Evolutionary conservation across 192 early-diverging fungal species (phyloP).

Genomic region (Funneliformis geosporum): DNA sequence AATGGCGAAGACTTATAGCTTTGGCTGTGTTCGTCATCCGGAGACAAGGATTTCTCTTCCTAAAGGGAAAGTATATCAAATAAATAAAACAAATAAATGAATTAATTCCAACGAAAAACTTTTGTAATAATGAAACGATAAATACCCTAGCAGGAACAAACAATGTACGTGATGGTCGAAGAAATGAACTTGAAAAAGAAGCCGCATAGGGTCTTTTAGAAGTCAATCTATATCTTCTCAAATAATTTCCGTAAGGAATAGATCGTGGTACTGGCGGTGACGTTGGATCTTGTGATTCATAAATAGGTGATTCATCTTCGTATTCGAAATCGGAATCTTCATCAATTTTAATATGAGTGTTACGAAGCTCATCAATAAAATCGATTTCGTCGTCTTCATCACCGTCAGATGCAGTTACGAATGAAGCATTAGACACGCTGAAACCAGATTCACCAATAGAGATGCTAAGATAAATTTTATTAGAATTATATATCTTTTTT

Average conservation of each 20-base stretch:
- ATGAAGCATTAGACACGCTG: constrained; percentile 28
- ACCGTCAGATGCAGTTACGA: constrained; percentile 10
- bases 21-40: constrained; percentile 4
- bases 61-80: background rate
- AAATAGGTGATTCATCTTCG: background rate
- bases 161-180: constrained; percentile 48
- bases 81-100: constrained; percentile 2
- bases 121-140: background rate
- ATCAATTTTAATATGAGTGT: constrained; percentile 10
- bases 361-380: background rate
- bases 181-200: constrained; percentile 45
- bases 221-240: constrained; percentile 49
- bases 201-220: constrained; percentile 27
- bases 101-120: background rate
- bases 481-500: background rate
- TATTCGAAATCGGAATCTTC: constrained; percentile 13
- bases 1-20: constrained; percentile 25
- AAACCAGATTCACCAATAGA: constrained; percentile 22
- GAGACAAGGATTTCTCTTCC: background rate
- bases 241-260: constrained; percentile 61
- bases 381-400: background rate
- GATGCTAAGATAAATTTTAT: background rate
- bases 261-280: constrained; percentile 42
- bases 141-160: constrained; percentile 47
- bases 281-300: background rate